Conservation (phyloP, 1,139 yeast species). For the Yamadazyma taylorii region DNA sequence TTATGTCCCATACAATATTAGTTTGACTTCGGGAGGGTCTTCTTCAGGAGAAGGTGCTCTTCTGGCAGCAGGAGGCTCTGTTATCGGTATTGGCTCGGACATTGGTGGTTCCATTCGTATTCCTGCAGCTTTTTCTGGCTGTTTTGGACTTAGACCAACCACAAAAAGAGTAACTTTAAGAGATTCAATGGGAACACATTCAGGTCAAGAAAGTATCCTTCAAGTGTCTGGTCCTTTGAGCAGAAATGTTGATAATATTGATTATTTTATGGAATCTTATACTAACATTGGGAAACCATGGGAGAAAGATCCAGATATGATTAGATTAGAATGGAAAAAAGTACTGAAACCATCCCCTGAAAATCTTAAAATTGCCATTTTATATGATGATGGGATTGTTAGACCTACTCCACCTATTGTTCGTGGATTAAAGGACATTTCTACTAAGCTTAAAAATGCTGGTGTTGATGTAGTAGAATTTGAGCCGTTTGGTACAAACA, state of each 20-base stretch:
- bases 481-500: constrained; percentile 28
- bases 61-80: constrained; percentile 60
- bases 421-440: constrained; percentile 5
- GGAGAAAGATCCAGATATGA: constrained; percentile 18
- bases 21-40: constrained; percentile 53
- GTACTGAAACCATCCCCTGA: constrained; percentile 21
- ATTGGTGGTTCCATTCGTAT: constrained; percentile 75
- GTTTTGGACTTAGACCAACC: constrained; percentile 67
- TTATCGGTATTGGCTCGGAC: constrained; percentile 69
- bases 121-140: constrained; percentile 69
- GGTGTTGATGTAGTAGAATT: constrained; percentile 22
- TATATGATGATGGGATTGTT: constrained; percentile 3
- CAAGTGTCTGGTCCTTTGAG: constrained; percentile 63
- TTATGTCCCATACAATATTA: constrained; percentile 35
- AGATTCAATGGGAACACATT: constrained; percentile 52
- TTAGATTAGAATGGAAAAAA: constrained; percentile 17
- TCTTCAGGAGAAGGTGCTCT: constrained; percentile 75
- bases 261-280: constrained; percentile 38
- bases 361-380: constrained; percentile 9
- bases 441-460: neutral
- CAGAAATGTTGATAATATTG: constrained; percentile 58
- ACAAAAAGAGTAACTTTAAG: constrained; percentile 52
- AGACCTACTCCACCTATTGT: constrained; percentile 9
- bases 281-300: constrained; percentile 18
- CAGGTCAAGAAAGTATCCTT: constrained; percentile 54